Evolutionary conservation across 805 yeast species (phyloP).

Genomic region (Sugiyamaella lignohabitans): DNA sequence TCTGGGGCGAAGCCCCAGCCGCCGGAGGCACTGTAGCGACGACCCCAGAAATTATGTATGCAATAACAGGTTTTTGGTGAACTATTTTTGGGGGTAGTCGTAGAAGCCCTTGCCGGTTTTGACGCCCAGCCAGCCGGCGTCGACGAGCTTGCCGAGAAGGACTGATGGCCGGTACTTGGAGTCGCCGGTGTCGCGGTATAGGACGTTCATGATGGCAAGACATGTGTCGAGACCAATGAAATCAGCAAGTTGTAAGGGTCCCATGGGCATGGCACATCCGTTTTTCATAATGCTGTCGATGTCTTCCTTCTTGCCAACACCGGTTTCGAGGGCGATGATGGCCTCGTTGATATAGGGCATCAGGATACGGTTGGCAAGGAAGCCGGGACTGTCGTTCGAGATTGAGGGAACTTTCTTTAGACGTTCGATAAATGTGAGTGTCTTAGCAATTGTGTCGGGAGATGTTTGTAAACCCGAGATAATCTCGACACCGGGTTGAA

Average conservation of each 20-base stretch:
- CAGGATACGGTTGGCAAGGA: constrained; percentile 38
- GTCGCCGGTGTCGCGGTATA: constrained; percentile 36
- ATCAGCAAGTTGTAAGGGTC: constrained; percentile 39
- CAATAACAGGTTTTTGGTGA: too few species aligned
- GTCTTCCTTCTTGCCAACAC: constrained; percentile 36
- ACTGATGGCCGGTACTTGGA: constrained; percentile 38
- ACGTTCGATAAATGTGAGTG: constrained; percentile 29
- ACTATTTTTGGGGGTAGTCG: constrained; percentile 25
- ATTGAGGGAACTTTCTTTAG: constrained; percentile 36
- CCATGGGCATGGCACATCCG: constrained; percentile 45
- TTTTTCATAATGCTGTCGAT: constrained; percentile 40
- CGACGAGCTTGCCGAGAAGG: constrained; percentile 34
- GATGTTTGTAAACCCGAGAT: constrained; percentile 38
- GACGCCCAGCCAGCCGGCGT: constrained; percentile 38
- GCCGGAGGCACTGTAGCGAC: neutral
- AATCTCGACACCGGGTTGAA: constrained; percentile 39
- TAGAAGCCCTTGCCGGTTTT: constrained; percentile 39
- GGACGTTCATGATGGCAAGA: constrained; percentile 37
- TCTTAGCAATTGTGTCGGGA: constrained; percentile 28
- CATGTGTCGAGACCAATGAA: constrained; percentile 41
- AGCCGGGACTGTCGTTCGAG: constrained; percentile 38
- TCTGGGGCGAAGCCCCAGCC: neutral
- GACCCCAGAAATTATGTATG: too few species aligned
- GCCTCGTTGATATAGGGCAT: constrained; percentile 42
- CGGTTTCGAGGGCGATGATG: constrained; percentile 35